phyloP scores from a whole-genome alignment of 371 early-diverging fungal species.

The Gilbertella persicaria region DNA sequence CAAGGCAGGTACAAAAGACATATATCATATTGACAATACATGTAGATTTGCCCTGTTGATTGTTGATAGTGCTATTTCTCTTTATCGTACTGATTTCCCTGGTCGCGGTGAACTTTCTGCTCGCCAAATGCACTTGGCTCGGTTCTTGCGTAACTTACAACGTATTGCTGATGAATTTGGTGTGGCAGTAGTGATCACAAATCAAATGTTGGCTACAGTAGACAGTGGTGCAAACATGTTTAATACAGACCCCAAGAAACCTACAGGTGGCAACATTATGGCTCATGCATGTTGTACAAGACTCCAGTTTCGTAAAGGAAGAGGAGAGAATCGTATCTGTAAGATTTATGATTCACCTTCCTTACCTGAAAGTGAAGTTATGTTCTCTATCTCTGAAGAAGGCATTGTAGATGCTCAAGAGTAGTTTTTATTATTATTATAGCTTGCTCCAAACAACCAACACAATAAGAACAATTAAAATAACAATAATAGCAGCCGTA shows the following conservation, averaged over 20 bases:
- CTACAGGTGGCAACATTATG: slow-evolving; percentile 98
- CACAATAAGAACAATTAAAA: slow-evolving; percentile 81
- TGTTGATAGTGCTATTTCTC: slow-evolving; percentile 96
- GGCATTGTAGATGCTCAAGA: slow-evolving; percentile 69
- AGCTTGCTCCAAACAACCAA: slow-evolving; percentile 80
- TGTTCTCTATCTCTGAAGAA: slow-evolving; percentile 68
- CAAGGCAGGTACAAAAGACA: slow-evolving; percentile 32
- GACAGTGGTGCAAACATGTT: slow-evolving; percentile 93
- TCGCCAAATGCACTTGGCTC: slow-evolving; percentile 96
- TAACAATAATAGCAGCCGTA: slow-evolving; percentile 81
- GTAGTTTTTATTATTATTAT: slow-evolving; percentile 28
- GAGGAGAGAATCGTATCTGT: slow-evolving; percentile 80
- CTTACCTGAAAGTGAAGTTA: slow-evolving; percentile 78
- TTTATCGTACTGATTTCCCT: slow-evolving; percentile 98
- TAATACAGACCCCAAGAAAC: slow-evolving; percentile 95
- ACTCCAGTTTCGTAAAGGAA: slow-evolving; percentile 82
- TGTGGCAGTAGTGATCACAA: slow-evolving; percentile 84
- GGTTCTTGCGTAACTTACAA: slow-evolving; percentile 88
- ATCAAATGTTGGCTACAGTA: slow-evolving; percentile 98
- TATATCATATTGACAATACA: background rate
- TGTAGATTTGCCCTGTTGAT: slow-evolving; percentile 84
- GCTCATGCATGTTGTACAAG: slow-evolving; percentile 90
- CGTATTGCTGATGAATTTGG: slow-evolving; percentile 93
- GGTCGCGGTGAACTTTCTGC: slow-evolving; percentile 99
- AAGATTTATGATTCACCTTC: slow-evolving; percentile 93